phyloP scores from a whole-genome alignment of 202 grass and related monocot genomes.

The Carex arenaria region DNA sequence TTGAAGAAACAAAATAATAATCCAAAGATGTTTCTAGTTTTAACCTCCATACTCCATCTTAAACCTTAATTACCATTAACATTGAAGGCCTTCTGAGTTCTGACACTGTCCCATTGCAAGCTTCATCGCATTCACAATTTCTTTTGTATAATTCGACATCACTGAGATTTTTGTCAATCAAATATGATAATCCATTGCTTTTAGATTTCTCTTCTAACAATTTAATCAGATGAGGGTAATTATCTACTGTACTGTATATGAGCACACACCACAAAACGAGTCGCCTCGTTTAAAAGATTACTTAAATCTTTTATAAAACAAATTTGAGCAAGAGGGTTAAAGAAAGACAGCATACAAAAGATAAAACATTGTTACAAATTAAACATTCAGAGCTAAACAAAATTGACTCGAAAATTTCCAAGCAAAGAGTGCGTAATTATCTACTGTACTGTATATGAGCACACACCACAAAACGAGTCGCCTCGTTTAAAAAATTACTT shows the following conservation, averaged over 20 bases:
- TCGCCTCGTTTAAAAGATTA: not conserved
- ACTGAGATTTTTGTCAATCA: no score
- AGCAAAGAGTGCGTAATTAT: not conserved
- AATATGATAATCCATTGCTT: no score
- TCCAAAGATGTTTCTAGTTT: no score
- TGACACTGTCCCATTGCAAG: no score
- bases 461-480: not conserved
- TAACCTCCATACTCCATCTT: no score
- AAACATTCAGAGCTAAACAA: slow-evolving; percentile 19
- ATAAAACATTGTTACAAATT: slow-evolving; percentile 10
- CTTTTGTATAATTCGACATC: no score
- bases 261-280: not conserved
- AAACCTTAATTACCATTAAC: no score
- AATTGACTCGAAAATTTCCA: slow-evolving; percentile 12
- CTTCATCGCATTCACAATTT: no score
- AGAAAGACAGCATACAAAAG: not conserved
- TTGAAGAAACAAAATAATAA: no score
- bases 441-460: not conserved
- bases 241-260: not conserved
- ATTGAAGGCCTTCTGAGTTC: no score
- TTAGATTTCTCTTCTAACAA: no score
- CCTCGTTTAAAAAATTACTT: not conserved
- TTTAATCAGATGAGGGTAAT: no score
- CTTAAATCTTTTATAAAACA: not conserved
- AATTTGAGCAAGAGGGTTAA: not conserved